phyloP scores from a whole-genome alignment of 768 basidiomycete species.

The Suillus hirtellus region DNA sequence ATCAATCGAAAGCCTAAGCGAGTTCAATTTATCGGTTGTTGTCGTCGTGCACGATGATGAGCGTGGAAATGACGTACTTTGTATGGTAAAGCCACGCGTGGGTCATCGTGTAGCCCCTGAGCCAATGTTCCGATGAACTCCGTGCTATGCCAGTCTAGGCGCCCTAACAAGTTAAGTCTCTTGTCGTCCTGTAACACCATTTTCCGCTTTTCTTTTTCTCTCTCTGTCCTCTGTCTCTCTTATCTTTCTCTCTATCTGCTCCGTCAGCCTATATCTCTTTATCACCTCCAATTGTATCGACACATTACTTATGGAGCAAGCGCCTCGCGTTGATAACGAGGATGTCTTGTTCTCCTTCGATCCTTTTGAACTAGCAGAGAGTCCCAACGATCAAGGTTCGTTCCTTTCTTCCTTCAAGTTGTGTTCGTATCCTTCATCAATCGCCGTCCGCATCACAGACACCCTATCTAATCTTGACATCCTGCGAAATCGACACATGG shows the following conservation, averaged over 20 bases:
- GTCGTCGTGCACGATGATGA: not conserved
- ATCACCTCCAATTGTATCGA: conserved; percentile 18
- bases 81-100: not conserved
- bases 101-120: conserved; percentile 5
- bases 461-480: not conserved
- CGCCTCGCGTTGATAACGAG: conserved; percentile 52
- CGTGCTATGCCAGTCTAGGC: conserved; percentile 1
- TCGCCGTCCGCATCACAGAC: conserved; percentile 15
- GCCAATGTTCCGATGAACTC: not conserved
- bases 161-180: conserved; percentile 24
- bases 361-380: conserved; percentile 37
- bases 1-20: not conserved
- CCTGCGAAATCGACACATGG: not conserved
- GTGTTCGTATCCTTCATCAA: conserved; percentile 1
- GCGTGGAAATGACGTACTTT: conserved; percentile 3
- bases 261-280: conserved; percentile 14
- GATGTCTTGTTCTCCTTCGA: conserved; percentile 53
- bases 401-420: conserved; percentile 11
- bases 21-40: not conserved
- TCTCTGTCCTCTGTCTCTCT: conserved; percentile 13
- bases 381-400: conserved; percentile 2
- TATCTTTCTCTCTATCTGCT: conserved; percentile 21
- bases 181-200: conserved; percentile 22
- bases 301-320: conserved; percentile 36
- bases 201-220: conserved; percentile 3